A percentile compares a stretch with the other conserved stretches of the same genome.
Evolutionary conservation across 768 basidiomycete species (phyloP).

Genomic region (Chalciporus chontae): DNA sequence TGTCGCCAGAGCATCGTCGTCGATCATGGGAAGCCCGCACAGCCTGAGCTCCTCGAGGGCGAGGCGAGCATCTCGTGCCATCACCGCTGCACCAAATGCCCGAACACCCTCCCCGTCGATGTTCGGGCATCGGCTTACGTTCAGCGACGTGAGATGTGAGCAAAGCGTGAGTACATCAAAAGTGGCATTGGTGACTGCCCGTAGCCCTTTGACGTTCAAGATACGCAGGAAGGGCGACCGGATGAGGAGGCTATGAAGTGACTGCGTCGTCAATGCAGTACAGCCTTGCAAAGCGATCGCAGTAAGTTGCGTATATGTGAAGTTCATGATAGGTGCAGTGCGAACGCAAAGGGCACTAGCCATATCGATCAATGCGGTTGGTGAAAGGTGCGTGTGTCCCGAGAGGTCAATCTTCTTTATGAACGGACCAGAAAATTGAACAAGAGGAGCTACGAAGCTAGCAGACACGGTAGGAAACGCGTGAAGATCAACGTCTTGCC

Average conservation of each 20-base stretch:
- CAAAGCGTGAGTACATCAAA: slow-evolving; percentile 65
- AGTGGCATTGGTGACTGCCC: slow-evolving; percentile 68
- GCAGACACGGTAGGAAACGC: slow-evolving; percentile 58
- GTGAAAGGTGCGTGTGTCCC: slow-evolving; percentile 53
- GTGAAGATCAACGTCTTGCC: slow-evolving; percentile 61
- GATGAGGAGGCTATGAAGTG: slow-evolving; percentile 67
- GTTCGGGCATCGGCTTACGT: slow-evolving; percentile 69
- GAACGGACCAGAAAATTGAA: slow-evolving; percentile 59
- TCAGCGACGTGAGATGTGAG: slow-evolving; percentile 52
- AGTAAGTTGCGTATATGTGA: slow-evolving; percentile 63
- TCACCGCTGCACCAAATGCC: slow-evolving; percentile 41
- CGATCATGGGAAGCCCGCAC: slow-evolving; percentile 60
- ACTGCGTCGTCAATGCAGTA: slow-evolving; percentile 54
- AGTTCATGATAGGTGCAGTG: slow-evolving; percentile 24
- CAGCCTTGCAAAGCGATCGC: slow-evolving; percentile 73
- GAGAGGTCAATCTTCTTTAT: slow-evolving; percentile 56
- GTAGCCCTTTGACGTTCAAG: slow-evolving; percentile 65
- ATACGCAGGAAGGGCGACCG: slow-evolving; percentile 57
- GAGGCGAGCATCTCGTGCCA: slow-evolving; percentile 45
- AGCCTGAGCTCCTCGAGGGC: slow-evolving; percentile 61
- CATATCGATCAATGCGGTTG: slow-evolving; percentile 50
- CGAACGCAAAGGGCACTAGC: slow-evolving; percentile 52
- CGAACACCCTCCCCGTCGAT: slow-evolving; percentile 64
- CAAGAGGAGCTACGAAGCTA: slow-evolving; percentile 49
- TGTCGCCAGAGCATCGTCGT: slow-evolving; percentile 57